Conservation (phyloP, 192 early-diverging fungal species). For the Coemansia sp. region DNA sequence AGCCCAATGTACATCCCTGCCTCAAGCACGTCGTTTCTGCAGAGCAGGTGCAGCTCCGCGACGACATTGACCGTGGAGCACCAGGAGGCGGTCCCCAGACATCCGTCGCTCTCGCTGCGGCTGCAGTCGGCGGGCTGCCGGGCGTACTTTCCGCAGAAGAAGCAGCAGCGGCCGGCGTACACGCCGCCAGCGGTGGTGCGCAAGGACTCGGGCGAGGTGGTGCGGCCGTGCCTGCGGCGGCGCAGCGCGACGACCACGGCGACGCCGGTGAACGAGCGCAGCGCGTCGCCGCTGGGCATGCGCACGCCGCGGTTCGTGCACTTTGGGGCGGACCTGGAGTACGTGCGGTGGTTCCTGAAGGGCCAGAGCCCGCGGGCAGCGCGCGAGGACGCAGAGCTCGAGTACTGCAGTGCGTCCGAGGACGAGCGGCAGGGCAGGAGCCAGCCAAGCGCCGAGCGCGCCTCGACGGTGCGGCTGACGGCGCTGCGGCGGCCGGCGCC, state of each 20-base stretch:
- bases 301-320: constrained; percentile 62
- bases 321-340: constrained; percentile 67
- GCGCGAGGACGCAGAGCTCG: constrained; percentile 34
- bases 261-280: background rate
- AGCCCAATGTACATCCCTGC: constrained; percentile 53
- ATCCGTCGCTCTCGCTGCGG: constrained; percentile 1
- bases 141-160: constrained; percentile 17
- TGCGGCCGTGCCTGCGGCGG: constrained; percentile 41
- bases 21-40: constrained; percentile 13
- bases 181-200: constrained; percentile 32
- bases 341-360: constrained; percentile 70
- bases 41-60: constrained; percentile 8
- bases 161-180: constrained; percentile 8
- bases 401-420: constrained; percentile 22
- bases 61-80: background rate
- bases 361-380: constrained; percentile 61
- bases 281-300: constrained; percentile 7
- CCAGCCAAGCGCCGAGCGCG: constrained; percentile 9
- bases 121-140: background rate
- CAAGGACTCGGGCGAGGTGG: constrained; percentile 52
- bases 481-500: constrained; percentile 40
- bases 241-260: constrained; percentile 9
- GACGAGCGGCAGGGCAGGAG: constrained; percentile 6
- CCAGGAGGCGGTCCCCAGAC: background rate
- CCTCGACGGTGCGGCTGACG: constrained; percentile 24